A percentile compares a stretch with the other conserved stretches of the same genome.
Conservation (phyloP, 23 red algal species). For the Pyropia haitanensis region DNA sequence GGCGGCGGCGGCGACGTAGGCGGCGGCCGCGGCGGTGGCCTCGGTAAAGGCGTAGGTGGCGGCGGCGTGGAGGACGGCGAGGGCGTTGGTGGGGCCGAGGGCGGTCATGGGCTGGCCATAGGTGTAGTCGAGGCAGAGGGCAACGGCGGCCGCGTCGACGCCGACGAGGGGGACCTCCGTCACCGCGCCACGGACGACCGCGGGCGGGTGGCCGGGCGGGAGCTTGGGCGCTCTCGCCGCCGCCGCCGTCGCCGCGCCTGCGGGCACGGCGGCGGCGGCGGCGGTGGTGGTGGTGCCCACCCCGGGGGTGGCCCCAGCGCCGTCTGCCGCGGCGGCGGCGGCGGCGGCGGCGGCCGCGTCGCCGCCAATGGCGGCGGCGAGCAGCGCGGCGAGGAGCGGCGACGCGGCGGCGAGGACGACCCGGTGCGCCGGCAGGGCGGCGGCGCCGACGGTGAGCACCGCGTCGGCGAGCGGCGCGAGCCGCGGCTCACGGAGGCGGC, state of each 20-base stretch:
- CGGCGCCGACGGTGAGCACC: too few species aligned
- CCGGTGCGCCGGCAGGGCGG: constrained; percentile 38
- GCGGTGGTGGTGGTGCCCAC: too few species aligned
- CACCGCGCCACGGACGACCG: too few species aligned
- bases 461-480: too few species aligned
- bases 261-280: too few species aligned
- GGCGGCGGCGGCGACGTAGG: constrained; percentile 6
- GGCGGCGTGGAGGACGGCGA: constrained; percentile 18
- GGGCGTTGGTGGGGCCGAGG: constrained; percentile 12
- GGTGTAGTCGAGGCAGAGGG: constrained; percentile 18
- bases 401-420: constrained; percentile 46
- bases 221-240: too few species aligned
- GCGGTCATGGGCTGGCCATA: constrained; percentile 17
- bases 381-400: constrained; percentile 20
- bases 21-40: constrained; percentile 11
- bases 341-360: constrained; percentile 19
- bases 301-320: not conserved
- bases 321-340: constrained; percentile 25
- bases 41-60: constrained; percentile 25
- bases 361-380: constrained; percentile 1
- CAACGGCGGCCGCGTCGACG: not conserved
- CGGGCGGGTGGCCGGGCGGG: too few species aligned
- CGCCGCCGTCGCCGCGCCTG: too few species aligned
- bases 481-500: too few species aligned
- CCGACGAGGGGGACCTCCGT: too few species aligned